Conservation (phyloP, 805 yeast genomes). For the Jamesozyma jinghongensis region DNA sequence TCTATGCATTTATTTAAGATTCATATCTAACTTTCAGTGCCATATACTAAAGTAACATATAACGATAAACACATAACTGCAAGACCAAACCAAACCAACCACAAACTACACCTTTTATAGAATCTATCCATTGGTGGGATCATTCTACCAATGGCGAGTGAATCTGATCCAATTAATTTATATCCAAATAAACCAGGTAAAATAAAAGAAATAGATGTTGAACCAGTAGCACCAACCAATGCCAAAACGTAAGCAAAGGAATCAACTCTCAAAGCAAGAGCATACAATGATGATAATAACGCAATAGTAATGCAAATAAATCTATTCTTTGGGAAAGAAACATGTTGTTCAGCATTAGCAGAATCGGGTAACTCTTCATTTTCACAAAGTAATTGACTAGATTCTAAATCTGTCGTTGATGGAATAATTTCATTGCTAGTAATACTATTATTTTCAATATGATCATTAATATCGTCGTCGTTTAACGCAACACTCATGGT, state of each 20-base stretch:
- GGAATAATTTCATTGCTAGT: not conserved
- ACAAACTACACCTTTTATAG: constrained; percentile 41
- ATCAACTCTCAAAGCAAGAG: constrained; percentile 53
- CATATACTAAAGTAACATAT: constrained; percentile 28
- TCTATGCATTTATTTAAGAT: not conserved
- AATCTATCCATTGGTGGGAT: constrained; percentile 23
- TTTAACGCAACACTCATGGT: constrained; percentile 5
- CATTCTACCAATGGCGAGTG: constrained; percentile 24
- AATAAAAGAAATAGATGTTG: constrained; percentile 84
- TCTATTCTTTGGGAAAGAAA: constrained; percentile 16
- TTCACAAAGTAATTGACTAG: constrained; percentile 2
- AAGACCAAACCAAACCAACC: constrained; percentile 59
- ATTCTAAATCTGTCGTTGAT: not conserved
- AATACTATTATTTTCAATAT: constrained; percentile 4
- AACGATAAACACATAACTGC: constrained; percentile 62
- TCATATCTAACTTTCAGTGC: constrained; percentile 2
- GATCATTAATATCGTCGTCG: constrained; percentile 10
- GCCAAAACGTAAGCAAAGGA: constrained; percentile 79
- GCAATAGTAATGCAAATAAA: constrained; percentile 36
- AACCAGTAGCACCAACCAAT: constrained; percentile 87
- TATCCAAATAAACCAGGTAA: constrained; percentile 84
- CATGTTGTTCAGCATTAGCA: constrained; percentile 10
- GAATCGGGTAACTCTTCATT: constrained; percentile 3
- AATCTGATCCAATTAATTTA: constrained; percentile 43
- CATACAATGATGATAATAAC: constrained; percentile 43